A percentile compares a stretch with the other conserved stretches of the same genome.
Conservation (phyloP, 805 yeast species). For the Ogataea philodendri region DNA sequence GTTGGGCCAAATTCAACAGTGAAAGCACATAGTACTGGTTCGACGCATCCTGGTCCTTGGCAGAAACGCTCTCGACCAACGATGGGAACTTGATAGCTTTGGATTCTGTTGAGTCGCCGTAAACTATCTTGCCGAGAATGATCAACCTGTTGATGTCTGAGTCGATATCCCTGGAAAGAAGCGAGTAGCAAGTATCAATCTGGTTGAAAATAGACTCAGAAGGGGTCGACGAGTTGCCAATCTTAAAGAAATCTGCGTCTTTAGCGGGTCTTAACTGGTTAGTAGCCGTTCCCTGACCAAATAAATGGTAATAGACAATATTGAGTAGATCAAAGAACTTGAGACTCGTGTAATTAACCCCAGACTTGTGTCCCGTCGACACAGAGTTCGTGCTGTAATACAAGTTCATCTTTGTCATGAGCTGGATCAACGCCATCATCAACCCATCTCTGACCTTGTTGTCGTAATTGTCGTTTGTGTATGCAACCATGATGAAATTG, state of each 20-base stretch:
- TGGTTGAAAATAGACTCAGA: conserved; percentile 26
- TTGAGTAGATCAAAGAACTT: conserved; percentile 30
- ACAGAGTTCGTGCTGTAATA: conserved; percentile 32
- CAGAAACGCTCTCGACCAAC: conserved; percentile 17
- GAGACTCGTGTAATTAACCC: conserved; percentile 32
- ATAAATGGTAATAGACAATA: conserved; percentile 24
- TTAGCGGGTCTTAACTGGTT: conserved; percentile 18
- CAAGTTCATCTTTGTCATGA: conserved; percentile 31
- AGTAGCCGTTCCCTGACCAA: conserved; percentile 19
- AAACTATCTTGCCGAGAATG: conserved; percentile 27
- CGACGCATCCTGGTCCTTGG: conserved; percentile 10
- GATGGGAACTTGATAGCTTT: conserved; percentile 21
- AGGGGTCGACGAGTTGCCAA: conserved; percentile 9
- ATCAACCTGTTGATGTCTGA: conserved; percentile 36
- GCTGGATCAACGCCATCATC: conserved; percentile 32
- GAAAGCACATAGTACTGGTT: conserved; percentile 31
- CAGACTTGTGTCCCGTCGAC: conserved; percentile 22
- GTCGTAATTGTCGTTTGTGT: conserved; percentile 18
- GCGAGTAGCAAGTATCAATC: conserved; percentile 29
- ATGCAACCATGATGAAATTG: conserved; percentile 22
- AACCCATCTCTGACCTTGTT: conserved; percentile 26
- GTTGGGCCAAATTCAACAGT: conserved; percentile 29
- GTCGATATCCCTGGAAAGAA: conserved; percentile 31
- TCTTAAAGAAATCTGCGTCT: conserved; percentile 16
- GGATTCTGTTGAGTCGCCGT: conserved; percentile 18